Evolutionary conservation across 768 basidiomycete genomes (phyloP).

Genomic region (Porphyrellus cyaneotinctus): DNA sequence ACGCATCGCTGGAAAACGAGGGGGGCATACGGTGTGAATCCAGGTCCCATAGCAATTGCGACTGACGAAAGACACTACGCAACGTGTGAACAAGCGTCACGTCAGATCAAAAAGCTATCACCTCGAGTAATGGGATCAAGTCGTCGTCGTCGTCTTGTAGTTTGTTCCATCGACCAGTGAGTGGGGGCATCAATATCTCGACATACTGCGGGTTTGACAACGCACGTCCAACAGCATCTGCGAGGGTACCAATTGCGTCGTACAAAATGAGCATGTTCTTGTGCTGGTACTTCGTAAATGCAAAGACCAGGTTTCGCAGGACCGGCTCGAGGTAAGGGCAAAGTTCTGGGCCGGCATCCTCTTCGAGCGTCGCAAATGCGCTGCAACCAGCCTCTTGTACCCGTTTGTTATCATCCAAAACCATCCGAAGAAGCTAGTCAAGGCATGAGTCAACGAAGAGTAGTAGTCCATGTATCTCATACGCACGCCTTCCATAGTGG

Average conservation of each 20-base stretch:
- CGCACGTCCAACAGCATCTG: constrained; percentile 90
- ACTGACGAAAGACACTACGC: constrained; percentile 92
- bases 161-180: constrained; percentile 87
- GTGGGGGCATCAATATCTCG: constrained; percentile 94
- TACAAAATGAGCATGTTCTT: constrained; percentile 99
- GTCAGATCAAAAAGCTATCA: constrained; percentile 33
- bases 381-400: constrained; percentile 99
- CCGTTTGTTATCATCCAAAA: constrained; percentile 96
- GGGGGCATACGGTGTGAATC: constrained; percentile 84
- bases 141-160: constrained; percentile 89
- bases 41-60: constrained; percentile 88
- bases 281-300: constrained; percentile 98
- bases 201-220: constrained; percentile 84
- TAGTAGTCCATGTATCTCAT: constrained; percentile 14
- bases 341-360: constrained; percentile 88
- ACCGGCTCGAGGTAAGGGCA: constrained; percentile 95
- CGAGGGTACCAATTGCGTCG: constrained; percentile 97
- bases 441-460: background rate
- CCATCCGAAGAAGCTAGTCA: constrained; percentile 90
- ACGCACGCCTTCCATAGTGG: constrained; percentile 95
- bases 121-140: constrained; percentile 93
- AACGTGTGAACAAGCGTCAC: background rate
- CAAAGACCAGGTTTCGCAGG: constrained; percentile 89
- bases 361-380: constrained; percentile 97
- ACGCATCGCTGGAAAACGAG: constrained; percentile 93